Evolutionary conservation across 495 filamentous ascomycete species (phyloP).

Genomic region (Aspergillus mulundensis): DNA sequence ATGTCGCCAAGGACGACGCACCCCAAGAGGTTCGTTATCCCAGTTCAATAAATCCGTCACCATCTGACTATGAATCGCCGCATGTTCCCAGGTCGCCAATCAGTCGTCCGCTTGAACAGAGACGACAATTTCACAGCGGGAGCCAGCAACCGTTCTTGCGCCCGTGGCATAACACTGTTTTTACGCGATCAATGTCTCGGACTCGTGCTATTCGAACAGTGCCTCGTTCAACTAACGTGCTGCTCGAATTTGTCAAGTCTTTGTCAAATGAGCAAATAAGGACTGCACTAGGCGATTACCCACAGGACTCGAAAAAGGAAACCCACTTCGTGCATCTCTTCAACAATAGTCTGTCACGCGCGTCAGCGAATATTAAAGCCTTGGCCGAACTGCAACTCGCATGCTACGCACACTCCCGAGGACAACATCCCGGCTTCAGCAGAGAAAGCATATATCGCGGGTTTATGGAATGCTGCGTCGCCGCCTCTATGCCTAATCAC

Average conservation of each 20-base stretch:
- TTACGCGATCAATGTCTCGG: not conserved
- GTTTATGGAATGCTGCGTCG: conserved; percentile 29
- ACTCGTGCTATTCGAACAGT: not conserved
- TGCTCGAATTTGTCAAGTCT: conserved; percentile 30
- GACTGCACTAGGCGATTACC: conserved; percentile 36
- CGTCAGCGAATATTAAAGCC: conserved; percentile 28
- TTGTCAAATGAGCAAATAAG: conserved; percentile 28
- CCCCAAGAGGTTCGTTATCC: conserved; percentile 27
- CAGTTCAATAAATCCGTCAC: conserved; percentile 14
- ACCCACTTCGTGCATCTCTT: conserved; percentile 49
- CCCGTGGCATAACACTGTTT: not conserved
- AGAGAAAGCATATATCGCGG: conserved; percentile 27
- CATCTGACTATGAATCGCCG: conserved; percentile 20
- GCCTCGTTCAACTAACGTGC: conserved; percentile 21
- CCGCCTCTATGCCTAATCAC: conserved; percentile 33
- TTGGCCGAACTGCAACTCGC: conserved; percentile 32
- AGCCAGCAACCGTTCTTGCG: not conserved
- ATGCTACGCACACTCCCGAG: conserved; percentile 32
- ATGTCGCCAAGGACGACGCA: conserved; percentile 13
- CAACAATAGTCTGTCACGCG: conserved; percentile 29
- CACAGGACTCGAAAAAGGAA: conserved; percentile 34
- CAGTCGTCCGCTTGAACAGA: conserved; percentile 15
- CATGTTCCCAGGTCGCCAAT: conserved; percentile 10
- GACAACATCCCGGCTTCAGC: conserved; percentile 40
- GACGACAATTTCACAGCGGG: conserved; percentile 14